Percentiles rank a stretch among this genome's conserved stretches.
These are phyloP conservation scores for Tuber aestivum DNA, from an alignment of 495 filamentous ascomycete genomes.

Conservation along the genomic window DNA sequence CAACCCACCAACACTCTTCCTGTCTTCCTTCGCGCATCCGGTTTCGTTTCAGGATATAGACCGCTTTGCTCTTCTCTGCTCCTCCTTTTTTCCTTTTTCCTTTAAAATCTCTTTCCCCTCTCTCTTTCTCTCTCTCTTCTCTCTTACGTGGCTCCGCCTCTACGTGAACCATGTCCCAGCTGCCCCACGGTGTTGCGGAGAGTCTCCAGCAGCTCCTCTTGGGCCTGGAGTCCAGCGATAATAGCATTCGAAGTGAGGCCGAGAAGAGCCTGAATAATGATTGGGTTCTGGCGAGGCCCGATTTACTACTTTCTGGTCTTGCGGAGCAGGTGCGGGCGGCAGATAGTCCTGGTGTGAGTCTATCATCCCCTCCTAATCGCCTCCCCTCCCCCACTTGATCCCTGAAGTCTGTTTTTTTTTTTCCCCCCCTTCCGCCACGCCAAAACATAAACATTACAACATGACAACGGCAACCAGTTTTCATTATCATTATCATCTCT, in stretches of 20 bases:
- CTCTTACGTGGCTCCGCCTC: neutral
- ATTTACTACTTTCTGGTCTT: conserved; percentile 84
- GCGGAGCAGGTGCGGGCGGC: conserved; percentile 75
- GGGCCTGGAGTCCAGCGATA: conserved; percentile 85
- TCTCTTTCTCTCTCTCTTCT: neutral
- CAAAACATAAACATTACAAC: conserved; percentile 12
- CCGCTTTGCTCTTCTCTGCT: conserved; percentile 12
- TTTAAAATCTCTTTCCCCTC: conserved; percentile 5
- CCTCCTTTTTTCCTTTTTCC: conserved; percentile 10
- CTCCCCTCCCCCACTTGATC: neutral
- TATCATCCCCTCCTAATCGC: conserved; percentile 15
- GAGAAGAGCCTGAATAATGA: conserved; percentile 84
- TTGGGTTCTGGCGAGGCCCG: conserved; percentile 75
- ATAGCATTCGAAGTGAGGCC: conserved; percentile 70
- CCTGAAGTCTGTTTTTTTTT: conserved; percentile 12
- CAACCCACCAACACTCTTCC: conserved; percentile 18
- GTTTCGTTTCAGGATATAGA: conserved; percentile 11
- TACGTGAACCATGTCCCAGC: conserved; percentile 36
- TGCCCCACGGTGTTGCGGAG: conserved; percentile 71
- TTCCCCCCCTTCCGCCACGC: conserved; percentile 18
- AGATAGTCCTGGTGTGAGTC: conserved; percentile 57
- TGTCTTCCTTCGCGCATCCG: conserved; percentile 9
- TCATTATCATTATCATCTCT: conserved; percentile 7
- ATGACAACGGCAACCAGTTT: conserved; percentile 1
- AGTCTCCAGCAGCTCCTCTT: conserved; percentile 79